Percentiles rank a stretch among this genome's conserved stretches.
Conservation (phyloP, 148 eudicot genomes). For the Pouteria glomerata region DNA sequence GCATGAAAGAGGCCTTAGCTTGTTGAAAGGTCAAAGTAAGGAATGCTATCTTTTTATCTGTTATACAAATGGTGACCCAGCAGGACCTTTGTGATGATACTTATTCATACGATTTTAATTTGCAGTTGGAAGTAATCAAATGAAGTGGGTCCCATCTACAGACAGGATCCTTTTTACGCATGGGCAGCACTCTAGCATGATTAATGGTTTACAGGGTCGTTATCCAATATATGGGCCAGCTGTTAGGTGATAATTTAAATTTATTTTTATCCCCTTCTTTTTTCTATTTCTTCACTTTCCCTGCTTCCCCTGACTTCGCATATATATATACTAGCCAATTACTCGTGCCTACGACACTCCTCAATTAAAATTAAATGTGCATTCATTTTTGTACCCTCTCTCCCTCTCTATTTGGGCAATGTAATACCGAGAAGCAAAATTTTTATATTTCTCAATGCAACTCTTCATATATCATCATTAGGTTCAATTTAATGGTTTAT, state of each 20-base stretch:
- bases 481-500: too few species aligned
- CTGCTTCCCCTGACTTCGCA: conserved; percentile 9
- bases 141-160: conserved; percentile 55
- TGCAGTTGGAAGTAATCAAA: conserved; percentile 45
- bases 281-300: not conserved
- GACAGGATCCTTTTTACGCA: conserved; percentile 60
- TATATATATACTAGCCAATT: too few species aligned
- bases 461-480: too few species aligned
- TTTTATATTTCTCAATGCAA: too few species aligned
- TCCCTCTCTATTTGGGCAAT: too few species aligned
- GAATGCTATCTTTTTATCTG: not conserved
- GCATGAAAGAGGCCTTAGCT: conserved; percentile 80
- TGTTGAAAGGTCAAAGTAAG: conserved; percentile 59
- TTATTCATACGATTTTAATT: conserved; percentile 5
- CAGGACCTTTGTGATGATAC: conserved; percentile 5
- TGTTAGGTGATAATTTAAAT: conserved; percentile 47
- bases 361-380: too few species aligned
- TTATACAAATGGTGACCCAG: conserved; percentile 2
- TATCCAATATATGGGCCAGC: conserved; percentile 75
- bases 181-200: conserved; percentile 88
- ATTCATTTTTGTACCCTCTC: too few species aligned
- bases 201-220: conserved; percentile 87
- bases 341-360: too few species aligned
- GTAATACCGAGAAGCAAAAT: too few species aligned
- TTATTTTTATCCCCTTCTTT: not conserved